These are phyloP conservation scores for Penicillium glabrum DNA, from an alignment of 2,329 filamentous ascomycete genomes.

Conservation along the genomic window DNA sequence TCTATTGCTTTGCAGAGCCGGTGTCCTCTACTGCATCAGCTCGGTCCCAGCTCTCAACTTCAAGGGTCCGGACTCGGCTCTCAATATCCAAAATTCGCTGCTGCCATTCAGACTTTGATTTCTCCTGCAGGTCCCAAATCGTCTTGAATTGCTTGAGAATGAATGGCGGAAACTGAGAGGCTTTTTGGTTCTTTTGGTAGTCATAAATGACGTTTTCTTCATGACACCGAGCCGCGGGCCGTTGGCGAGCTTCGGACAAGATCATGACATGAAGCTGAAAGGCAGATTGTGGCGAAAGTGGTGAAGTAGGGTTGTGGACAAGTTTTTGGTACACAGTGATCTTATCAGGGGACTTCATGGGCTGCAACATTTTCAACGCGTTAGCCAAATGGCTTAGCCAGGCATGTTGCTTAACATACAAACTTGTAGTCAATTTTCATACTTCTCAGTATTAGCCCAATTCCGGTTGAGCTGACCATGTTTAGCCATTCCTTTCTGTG, in stretches of 20 bases:
- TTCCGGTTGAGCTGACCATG: constrained; percentile 64
- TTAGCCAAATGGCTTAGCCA: not conserved
- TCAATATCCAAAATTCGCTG: constrained; percentile 58
- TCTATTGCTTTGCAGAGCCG: constrained; percentile 43
- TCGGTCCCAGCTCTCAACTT: constrained; percentile 73
- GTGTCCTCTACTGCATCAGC: constrained; percentile 70
- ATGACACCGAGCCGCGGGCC: constrained; percentile 69
- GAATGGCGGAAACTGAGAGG: constrained; percentile 55
- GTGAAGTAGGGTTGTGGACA: constrained; percentile 48
- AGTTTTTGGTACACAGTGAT: constrained; percentile 85
- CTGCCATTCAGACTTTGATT: constrained; percentile 55
- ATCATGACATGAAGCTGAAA: constrained; percentile 60
- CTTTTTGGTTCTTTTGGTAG: constrained; percentile 61
- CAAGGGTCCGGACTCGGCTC: constrained; percentile 60
- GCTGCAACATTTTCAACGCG: constrained; percentile 48
- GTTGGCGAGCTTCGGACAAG: constrained; percentile 71
- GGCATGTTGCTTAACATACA: constrained; percentile 51
- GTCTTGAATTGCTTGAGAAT: constrained; percentile 61
- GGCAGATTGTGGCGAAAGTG: constrained; percentile 29
- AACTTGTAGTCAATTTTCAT: constrained; percentile 87
- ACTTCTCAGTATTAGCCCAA: constrained; percentile 75
- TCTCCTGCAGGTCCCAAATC: constrained; percentile 63
- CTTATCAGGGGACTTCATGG: constrained; percentile 78
- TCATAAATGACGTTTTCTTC: constrained; percentile 83
- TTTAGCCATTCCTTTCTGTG: constrained; percentile 66